Percentiles rank a stretch among this genome's conserved stretches.
Evolutionary conservation across 148 eudicot species (phyloP).

Genomic region (Gaultheria prostrata): DNA sequence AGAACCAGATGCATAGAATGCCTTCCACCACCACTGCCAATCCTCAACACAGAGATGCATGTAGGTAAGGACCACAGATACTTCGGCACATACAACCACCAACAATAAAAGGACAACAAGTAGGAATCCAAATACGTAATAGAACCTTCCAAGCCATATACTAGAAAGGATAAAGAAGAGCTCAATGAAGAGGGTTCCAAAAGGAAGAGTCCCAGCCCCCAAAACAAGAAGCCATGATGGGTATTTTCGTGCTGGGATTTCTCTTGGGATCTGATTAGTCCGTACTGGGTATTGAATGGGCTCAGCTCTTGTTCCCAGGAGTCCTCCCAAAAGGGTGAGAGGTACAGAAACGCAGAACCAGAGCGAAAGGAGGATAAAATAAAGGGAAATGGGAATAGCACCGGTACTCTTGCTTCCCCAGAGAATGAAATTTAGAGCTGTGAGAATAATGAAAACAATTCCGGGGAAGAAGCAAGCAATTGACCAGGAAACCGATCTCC

Average conservation of each 20-base stretch:
- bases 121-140: constrained; percentile 59
- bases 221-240: constrained; percentile 67
- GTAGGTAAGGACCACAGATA: constrained; percentile 61
- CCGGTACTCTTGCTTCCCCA: constrained; percentile 69
- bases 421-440: constrained; percentile 47
- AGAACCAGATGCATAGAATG: constrained; percentile 65
- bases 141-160: constrained; percentile 65
- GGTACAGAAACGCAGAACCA: constrained; percentile 72
- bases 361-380: constrained; percentile 46
- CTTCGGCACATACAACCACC: constrained; percentile 56
- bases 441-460: constrained; percentile 45
- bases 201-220: constrained; percentile 71
- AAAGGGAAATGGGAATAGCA: constrained; percentile 57
- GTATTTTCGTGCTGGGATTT: constrained; percentile 56
- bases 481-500: constrained; percentile 64
- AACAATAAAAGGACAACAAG: constrained; percentile 47
- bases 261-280: constrained; percentile 58
- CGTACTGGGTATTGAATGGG: constrained; percentile 50
- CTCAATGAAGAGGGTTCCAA: constrained; percentile 63
- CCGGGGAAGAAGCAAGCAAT: constrained; percentile 68
- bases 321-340: constrained; percentile 62
- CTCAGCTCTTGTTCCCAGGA: constrained; percentile 46
- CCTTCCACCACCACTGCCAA: constrained; percentile 84
- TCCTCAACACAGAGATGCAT: constrained; percentile 72
- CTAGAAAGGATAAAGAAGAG: constrained; percentile 61